phyloP scores from a whole-genome alignment of 306 rosid species.

The Mimosa bimucronata region DNA sequence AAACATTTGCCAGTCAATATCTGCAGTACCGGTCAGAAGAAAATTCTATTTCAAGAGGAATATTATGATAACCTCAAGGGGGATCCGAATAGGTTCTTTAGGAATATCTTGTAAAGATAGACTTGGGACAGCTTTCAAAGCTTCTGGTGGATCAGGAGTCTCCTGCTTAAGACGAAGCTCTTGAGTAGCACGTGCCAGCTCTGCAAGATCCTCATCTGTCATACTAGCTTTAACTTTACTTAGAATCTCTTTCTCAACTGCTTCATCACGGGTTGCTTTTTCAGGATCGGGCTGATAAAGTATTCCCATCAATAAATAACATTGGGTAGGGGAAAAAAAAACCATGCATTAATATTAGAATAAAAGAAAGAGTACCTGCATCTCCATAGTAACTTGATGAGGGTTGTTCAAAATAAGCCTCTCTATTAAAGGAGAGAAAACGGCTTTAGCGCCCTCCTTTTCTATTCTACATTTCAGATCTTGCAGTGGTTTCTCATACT shows the following conservation, averaged over 20 bases:
- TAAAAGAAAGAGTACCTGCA: constrained; percentile 71
- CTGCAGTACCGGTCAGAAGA: constrained; percentile 25
- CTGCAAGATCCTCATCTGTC: constrained; percentile 91
- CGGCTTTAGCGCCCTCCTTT: constrained; percentile 83
- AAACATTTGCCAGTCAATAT: constrained; percentile 32
- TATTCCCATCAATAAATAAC: constrained; percentile 19
- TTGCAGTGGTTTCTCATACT: constrained; percentile 88
- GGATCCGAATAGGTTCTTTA: constrained; percentile 82
- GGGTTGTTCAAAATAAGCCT: constrained; percentile 82
- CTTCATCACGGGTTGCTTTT: constrained; percentile 89
- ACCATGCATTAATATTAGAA: constrained; percentile 7
- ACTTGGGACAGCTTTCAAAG: constrained; percentile 89
- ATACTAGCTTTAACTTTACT: constrained; percentile 77
- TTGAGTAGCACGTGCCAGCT: constrained; percentile 83
- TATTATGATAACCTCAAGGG: constrained; percentile 64
- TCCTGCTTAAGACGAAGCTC: constrained; percentile 89
- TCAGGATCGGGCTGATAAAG: constrained; percentile 88
- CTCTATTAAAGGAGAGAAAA: constrained; percentile 89
- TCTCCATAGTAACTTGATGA: constrained; percentile 86
- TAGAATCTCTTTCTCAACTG: constrained; percentile 70
- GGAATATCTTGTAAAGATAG: constrained; percentile 92
- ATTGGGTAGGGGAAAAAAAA: neutral
- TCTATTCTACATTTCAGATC: constrained; percentile 86
- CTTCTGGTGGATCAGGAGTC: constrained; percentile 98
- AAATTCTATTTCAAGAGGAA: constrained; percentile 28